Percentiles rank a stretch among this genome's conserved stretches.
phyloP scores from a whole-genome alignment of 257 asterid species.

The Jaltomata sinuosa region DNA sequence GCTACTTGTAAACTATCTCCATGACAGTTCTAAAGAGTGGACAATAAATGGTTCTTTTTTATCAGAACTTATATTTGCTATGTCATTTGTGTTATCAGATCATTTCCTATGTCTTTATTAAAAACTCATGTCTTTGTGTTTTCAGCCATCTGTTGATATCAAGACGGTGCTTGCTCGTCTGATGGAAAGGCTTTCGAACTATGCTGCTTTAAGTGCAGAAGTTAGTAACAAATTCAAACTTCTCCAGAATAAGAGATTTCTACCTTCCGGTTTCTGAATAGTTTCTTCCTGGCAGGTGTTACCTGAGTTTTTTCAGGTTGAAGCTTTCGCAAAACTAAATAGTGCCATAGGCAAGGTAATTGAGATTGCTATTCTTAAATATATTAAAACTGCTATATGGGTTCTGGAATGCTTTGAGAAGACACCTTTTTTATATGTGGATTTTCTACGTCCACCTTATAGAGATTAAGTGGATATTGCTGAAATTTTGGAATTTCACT shows the following conservation, averaged over 20 bases:
- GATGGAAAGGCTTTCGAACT: constrained; percentile 97
- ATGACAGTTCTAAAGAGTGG: neutral
- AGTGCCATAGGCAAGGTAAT: constrained; percentile 86
- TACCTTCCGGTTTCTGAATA: constrained; percentile 21
- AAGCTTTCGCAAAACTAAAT: constrained; percentile 91
- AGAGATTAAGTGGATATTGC: neutral
- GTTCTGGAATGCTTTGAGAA: neutral
- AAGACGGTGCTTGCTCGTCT: constrained; percentile 91
- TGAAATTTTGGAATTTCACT: neutral
- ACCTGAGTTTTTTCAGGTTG: constrained; percentile 95
- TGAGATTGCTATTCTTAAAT: neutral
- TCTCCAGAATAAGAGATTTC: neutral
- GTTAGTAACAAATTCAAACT: constrained; percentile 30
- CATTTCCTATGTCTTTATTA: neutral
- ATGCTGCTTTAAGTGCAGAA: constrained; percentile 91
- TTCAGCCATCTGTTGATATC: constrained; percentile 89
- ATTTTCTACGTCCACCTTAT: neutral
- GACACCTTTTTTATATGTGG: neutral
- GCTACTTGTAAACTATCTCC: neutral
- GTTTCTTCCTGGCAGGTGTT: constrained; percentile 62
- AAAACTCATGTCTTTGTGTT: constrained; percentile 3
- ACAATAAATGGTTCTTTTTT: neutral
- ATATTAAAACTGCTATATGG: neutral
- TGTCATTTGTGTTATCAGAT: neutral
- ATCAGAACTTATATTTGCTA: neutral